phyloP scores from a whole-genome alignment of 164 flowering plant species.

The Euptelea pleiosperma region DNA sequence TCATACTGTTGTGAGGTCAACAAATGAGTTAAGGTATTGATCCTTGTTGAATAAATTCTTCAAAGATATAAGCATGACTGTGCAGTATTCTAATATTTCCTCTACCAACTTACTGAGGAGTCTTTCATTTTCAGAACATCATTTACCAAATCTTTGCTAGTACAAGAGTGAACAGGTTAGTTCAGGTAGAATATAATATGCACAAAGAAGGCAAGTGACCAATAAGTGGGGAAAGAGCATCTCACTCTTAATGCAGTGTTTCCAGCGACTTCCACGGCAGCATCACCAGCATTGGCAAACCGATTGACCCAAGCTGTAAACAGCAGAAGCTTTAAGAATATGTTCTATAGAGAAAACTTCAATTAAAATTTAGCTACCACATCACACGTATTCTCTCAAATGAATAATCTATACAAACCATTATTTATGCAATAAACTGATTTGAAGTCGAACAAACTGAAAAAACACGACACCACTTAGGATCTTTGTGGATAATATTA shows the following conservation, averaged over 20 bases:
- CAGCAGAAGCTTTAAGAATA: neutral
- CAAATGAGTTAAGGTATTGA: neutral
- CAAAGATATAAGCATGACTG: neutral
- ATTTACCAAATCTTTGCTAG: neutral
- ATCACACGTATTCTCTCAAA: neutral
- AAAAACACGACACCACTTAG: neutral
- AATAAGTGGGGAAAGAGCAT: neutral
- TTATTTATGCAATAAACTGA: neutral
- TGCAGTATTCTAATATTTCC: too few species aligned
- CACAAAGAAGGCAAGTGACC: neutral
- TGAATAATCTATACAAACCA: neutral
- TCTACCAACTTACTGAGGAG: too few species aligned
- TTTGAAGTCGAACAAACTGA: neutral
- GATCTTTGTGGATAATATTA: too few species aligned
- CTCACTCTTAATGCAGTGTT: slow-evolving; percentile 80
- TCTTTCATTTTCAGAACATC: neutral
- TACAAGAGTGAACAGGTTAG: neutral
- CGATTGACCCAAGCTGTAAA: slow-evolving; percentile 93
- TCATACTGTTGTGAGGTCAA: too few species aligned
- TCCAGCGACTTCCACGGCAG: slow-evolving; percentile 94
- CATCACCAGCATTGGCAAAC: slow-evolving; percentile 97
- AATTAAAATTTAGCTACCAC: neutral
- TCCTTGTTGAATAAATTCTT: too few species aligned
- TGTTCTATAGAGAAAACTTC: neutral
- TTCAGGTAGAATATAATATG: neutral